Percentiles rank a stretch among this genome's conserved stretches.
These are phyloP conservation scores for Colletotrichum camelliae DNA, from an alignment of 2,329 filamentous ascomycete species.

Conservation along the genomic window DNA sequence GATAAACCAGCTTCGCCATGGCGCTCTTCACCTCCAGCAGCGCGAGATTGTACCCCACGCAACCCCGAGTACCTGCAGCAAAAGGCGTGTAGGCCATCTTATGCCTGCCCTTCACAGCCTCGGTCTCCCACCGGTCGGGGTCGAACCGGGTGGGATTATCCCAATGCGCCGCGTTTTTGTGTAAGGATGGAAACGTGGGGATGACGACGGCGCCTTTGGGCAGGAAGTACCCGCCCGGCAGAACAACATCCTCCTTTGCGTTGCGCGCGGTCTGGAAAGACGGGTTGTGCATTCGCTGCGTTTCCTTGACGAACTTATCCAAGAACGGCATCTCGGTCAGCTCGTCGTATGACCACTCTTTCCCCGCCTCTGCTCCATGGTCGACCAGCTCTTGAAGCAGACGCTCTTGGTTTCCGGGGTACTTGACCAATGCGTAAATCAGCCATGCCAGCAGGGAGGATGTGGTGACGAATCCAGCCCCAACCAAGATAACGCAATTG, in stretches of 20 bases:
- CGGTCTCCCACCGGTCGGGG: neutral
- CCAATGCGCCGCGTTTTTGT: neutral
- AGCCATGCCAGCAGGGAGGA: neutral
- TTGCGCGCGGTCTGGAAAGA: conserved; percentile 6
- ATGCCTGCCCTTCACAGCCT: neutral
- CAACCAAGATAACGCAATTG: conserved; percentile 5
- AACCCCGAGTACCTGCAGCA: neutral
- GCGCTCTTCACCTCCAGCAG: conserved; percentile 3
- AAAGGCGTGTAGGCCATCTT: conserved; percentile 8
- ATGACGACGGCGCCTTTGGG: neutral
- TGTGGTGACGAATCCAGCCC: conserved; percentile 1
- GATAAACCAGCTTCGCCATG: neutral
- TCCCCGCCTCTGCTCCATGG: neutral
- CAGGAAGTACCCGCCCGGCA: neutral
- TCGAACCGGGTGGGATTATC: neutral
- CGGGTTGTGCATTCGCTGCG: conserved; percentile 3
- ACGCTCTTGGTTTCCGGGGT: neutral
- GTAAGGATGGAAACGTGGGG: neutral
- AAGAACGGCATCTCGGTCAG: neutral
- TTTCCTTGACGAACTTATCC: conserved; percentile 4
- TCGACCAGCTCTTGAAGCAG: neutral
- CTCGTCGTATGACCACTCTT: neutral
- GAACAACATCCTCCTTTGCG: neutral
- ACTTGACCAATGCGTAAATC: neutral
- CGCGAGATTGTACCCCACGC: neutral